Conservation (phyloP, 192 early-diverging fungal genomes). For the Polychytrium aggregatum region DNA sequence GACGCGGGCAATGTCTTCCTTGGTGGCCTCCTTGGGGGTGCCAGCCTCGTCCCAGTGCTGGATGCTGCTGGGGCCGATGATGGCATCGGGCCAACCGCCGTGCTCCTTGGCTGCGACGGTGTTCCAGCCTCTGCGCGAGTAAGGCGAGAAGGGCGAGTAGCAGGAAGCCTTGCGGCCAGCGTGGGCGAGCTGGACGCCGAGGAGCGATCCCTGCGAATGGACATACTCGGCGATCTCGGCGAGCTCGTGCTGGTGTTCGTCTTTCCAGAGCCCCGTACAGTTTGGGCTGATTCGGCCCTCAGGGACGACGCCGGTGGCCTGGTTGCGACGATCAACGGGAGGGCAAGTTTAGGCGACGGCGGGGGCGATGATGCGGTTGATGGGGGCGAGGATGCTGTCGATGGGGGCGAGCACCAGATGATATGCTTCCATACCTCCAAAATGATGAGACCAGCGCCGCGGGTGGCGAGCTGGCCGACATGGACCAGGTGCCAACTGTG, state of each 20-base stretch:
- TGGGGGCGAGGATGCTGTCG: background rate
- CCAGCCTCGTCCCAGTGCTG: background rate
- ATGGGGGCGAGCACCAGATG: background rate
- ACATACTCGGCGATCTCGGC: constrained; percentile 48
- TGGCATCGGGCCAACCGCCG: constrained; percentile 64
- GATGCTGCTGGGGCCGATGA: constrained; percentile 52
- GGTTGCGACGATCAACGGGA: background rate
- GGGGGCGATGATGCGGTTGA: background rate
- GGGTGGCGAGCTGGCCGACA: constrained; percentile 54
- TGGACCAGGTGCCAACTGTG: constrained; percentile 18
- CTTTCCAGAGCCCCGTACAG: constrained; percentile 72
- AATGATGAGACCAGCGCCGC: constrained; percentile 69
- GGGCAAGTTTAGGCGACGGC: background rate
- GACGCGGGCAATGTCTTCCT: constrained; percentile 41
- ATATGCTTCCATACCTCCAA: constrained; percentile 65
- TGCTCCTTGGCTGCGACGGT: constrained; percentile 16
- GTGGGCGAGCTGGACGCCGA: constrained; percentile 68
- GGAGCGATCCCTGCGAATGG: constrained; percentile 31
- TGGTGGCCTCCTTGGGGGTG: constrained; percentile 35
- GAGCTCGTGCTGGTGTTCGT: constrained; percentile 55
- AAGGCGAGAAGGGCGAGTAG: constrained; percentile 13
- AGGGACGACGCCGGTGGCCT: constrained; percentile 55
- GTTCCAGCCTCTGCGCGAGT: constrained; percentile 5
- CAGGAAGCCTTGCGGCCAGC: constrained; percentile 63
- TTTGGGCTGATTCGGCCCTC: constrained; percentile 70